These are phyloP conservation scores for Metarhizium brunneum DNA, from an alignment of 2,329 filamentous ascomycete genomes.

Conservation along the genomic window DNA sequence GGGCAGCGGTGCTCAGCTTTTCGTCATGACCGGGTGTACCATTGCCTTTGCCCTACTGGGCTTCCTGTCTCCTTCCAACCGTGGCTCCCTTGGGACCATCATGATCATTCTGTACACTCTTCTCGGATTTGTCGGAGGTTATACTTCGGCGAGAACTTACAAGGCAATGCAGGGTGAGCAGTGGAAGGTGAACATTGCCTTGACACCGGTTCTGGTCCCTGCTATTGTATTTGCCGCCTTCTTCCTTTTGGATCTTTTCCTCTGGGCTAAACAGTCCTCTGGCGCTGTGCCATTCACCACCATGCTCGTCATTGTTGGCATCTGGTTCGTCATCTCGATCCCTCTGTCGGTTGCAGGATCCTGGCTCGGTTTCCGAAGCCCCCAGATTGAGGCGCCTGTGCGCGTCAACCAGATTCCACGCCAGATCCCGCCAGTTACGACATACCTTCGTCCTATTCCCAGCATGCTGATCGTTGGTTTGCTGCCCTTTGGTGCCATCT, in stretches of 20 bases:
- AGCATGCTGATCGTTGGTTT: slow-evolving; percentile 89
- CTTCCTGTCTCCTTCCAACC: slow-evolving; percentile 91
- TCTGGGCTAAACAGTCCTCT: slow-evolving; percentile 87
- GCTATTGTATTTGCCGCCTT: slow-evolving; percentile 79
- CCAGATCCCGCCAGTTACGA: slow-evolving; percentile 78
- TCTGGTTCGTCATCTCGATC: slow-evolving; percentile 96
- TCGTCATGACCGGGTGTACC: slow-evolving; percentile 94
- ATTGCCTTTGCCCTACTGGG: slow-evolving; percentile 89
- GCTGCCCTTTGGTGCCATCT: slow-evolving; percentile 91
- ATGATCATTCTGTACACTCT: slow-evolving; percentile 90
- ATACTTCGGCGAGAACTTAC: slow-evolving; percentile 82
- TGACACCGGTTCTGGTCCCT: slow-evolving; percentile 80
- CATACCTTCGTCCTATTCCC: slow-evolving; percentile 77
- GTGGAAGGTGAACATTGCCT: slow-evolving; percentile 88
- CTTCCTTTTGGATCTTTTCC: slow-evolving; percentile 91
- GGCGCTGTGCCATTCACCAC: slow-evolving; percentile 94
- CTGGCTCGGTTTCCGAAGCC: slow-evolving; percentile 82
- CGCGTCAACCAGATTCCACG: slow-evolving; percentile 97
- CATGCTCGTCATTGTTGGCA: slow-evolving; percentile 85
- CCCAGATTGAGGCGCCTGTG: slow-evolving; percentile 66
- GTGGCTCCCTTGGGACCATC: slow-evolving; percentile 85
- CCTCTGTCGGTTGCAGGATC: slow-evolving; percentile 84
- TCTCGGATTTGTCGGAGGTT: slow-evolving; percentile 87
- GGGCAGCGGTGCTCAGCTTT: slow-evolving; percentile 90
- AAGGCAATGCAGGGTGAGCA: slow-evolving; percentile 86